A percentile compares a stretch with the other conserved stretches of the same genome.
Conservation (phyloP, 495 filamentous ascomycete species). For the Parathielavia appendiculata region DNA sequence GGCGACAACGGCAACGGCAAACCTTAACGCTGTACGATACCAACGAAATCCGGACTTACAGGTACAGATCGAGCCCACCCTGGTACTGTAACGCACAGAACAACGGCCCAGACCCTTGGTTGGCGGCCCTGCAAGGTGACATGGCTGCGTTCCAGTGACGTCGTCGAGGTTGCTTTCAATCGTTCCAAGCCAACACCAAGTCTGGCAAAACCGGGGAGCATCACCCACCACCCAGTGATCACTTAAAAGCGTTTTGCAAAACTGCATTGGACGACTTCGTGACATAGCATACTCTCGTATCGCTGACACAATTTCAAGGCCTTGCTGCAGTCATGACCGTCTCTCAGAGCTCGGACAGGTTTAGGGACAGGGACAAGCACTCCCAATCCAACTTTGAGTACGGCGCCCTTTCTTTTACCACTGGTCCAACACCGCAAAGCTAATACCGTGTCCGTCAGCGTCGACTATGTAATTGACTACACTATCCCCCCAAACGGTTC, state of each 20-base stretch:
- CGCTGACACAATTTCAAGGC: not conserved
- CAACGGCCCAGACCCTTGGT: not conserved
- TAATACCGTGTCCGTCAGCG: constrained; percentile 37
- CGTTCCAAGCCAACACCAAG: not conserved
- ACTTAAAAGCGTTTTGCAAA: not conserved
- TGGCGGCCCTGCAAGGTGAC: constrained; percentile 9
- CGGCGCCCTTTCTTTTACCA: not conserved
- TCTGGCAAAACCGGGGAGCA: not conserved
- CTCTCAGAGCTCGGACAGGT: constrained; percentile 26
- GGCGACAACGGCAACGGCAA: too few relatives aligned
- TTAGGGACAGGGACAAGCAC: constrained; percentile 23
- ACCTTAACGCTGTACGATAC: too few relatives aligned
- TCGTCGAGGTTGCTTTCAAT: not conserved
- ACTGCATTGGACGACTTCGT: not conserved
- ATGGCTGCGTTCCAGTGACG: constrained; percentile 7
- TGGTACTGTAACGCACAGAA: not conserved
- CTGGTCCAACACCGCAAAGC: not conserved
- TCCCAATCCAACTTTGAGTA: constrained; percentile 26
- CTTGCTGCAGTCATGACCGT: constrained; percentile 31
- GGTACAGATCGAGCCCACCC: too few relatives aligned
- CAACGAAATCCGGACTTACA: too few relatives aligned
- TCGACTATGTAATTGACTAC: constrained; percentile 92
- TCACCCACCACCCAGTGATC: not conserved
- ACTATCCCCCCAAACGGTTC: constrained; percentile 60
- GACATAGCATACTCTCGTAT: not conserved